phyloP scores from a whole-genome alignment of 805 yeast species.

The Kuraishia capsulata region DNA sequence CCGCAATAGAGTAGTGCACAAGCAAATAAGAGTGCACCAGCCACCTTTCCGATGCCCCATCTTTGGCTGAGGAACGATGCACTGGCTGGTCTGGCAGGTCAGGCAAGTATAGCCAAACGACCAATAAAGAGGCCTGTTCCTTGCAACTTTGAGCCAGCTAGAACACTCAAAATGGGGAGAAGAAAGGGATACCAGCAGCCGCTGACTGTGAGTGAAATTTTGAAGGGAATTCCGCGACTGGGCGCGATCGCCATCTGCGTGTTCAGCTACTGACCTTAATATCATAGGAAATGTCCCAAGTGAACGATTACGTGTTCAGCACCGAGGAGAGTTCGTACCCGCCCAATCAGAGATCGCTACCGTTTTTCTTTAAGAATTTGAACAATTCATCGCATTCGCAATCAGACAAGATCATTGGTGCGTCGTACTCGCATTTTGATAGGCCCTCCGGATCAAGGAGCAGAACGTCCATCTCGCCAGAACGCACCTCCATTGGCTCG shows the following conservation, averaged over 20 bases:
- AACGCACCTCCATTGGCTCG: constrained; percentile 1
- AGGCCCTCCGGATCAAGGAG: constrained; percentile 9
- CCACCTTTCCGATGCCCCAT: no score
- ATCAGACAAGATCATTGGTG: constrained; percentile 35
- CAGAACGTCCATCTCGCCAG: constrained; percentile 5
- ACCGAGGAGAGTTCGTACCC: constrained; percentile 5
- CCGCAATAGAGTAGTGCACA: no score
- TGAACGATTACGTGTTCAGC: constrained; percentile 19
- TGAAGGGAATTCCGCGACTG: no score
- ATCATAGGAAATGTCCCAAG: constrained; percentile 19
- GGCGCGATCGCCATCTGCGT: no score
- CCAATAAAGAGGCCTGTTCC: no score
- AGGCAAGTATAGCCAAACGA: no score
- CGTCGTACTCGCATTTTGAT: constrained; percentile 48
- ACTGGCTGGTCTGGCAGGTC: no score
- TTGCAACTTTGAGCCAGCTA: no score
- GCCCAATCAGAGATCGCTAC: constrained; percentile 7
- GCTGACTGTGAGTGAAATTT: constrained; percentile 13
- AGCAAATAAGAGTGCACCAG: no score
- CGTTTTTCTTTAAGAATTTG: constrained; percentile 17
- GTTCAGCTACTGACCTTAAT: background rate
- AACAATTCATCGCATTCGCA: constrained; percentile 8
- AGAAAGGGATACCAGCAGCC: constrained; percentile 24
- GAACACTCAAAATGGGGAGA: constrained; percentile 9
- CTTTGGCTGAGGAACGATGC: no score